phyloP scores from a whole-genome alignment of 805 yeast genomes.

The Spathaspora girioi region DNA sequence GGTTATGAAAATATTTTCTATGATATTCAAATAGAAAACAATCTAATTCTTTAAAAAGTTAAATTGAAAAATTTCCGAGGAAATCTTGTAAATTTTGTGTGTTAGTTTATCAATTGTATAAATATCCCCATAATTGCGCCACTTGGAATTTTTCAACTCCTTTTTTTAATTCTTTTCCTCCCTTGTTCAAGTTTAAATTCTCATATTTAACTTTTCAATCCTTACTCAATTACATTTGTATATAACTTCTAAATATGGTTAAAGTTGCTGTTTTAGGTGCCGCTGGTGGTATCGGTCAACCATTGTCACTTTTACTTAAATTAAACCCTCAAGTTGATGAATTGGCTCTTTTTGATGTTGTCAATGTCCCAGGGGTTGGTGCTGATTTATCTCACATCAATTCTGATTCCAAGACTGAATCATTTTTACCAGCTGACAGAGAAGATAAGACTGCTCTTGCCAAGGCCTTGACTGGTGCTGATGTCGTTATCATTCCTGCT shows the following conservation, averaged over 20 bases:
- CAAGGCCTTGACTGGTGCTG: conserved; percentile 41
- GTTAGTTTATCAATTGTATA: not conserved
- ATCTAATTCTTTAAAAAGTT: not conserved
- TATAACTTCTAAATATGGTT: conserved; percentile 24
- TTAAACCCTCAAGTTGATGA: conserved; percentile 59
- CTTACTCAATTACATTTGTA: not conserved
- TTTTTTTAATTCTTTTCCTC: not conserved
- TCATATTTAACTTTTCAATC: not conserved
- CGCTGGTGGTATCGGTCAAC: conserved; percentile 94
- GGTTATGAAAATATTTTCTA: not conserved
- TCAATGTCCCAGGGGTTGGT: conserved; percentile 81
- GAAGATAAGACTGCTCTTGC: conserved; percentile 46
- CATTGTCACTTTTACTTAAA: conserved; percentile 77
- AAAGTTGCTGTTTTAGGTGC: conserved; percentile 90
- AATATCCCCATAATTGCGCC: conserved; percentile 1
- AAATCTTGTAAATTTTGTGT: not conserved
- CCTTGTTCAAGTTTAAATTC: not conserved
- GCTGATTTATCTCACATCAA: conserved; percentile 84
- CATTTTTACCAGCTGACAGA: conserved; percentile 56
- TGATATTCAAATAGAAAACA: not conserved
- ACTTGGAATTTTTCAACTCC: not conserved
- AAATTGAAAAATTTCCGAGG: not conserved
- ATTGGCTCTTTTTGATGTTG: conserved; percentile 80
- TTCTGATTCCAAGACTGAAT: conserved; percentile 57
- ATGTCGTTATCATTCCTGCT: conserved; percentile 66